phyloP scores from a whole-genome alignment of 1,284 basidiomycete genomes.

The Sporisorium iseilematis-ciliati region DNA sequence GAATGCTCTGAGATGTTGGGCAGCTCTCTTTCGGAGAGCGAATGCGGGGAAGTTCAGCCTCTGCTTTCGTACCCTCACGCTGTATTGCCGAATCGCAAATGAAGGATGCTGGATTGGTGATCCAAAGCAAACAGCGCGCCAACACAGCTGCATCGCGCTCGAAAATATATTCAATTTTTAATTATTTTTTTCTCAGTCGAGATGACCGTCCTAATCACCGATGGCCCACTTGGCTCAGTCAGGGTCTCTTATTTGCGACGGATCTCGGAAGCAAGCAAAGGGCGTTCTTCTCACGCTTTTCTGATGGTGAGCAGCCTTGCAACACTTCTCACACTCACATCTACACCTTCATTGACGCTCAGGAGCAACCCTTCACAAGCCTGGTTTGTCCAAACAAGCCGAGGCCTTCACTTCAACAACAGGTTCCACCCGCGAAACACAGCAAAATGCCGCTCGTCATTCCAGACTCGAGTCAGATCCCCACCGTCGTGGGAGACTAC shows the following conservation, averaged over 20 bases:
- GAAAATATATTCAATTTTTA: too few species aligned
- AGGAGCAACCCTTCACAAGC: neutral
- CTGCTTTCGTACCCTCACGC: too few species aligned
- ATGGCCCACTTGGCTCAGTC: neutral
- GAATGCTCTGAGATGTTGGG: too few species aligned
- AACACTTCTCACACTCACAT: conserved; percentile 1
- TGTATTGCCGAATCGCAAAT: too few species aligned
- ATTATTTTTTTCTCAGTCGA: neutral
- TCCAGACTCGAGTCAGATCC: conserved; percentile 38
- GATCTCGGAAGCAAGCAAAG: neutral
- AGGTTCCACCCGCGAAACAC: neutral
- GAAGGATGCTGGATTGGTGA: too few species aligned
- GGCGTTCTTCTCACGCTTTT: neutral
- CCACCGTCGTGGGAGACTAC: conserved; percentile 43
- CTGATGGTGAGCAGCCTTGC: neutral
- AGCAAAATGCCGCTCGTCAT: conserved; percentile 42
- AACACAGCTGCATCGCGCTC: too few species aligned
- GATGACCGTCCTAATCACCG: neutral
- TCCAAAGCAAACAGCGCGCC: too few species aligned
- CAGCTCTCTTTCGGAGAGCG: too few species aligned
- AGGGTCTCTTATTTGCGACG: conserved; percentile 1
- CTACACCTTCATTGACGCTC: too few species aligned
- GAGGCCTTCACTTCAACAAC: neutral
- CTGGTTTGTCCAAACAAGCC: neutral
- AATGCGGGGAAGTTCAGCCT: too few species aligned